phyloP scores from a whole-genome alignment of 2,329 filamentous ascomycete genomes.

The Penicillium brevicompactum region DNA sequence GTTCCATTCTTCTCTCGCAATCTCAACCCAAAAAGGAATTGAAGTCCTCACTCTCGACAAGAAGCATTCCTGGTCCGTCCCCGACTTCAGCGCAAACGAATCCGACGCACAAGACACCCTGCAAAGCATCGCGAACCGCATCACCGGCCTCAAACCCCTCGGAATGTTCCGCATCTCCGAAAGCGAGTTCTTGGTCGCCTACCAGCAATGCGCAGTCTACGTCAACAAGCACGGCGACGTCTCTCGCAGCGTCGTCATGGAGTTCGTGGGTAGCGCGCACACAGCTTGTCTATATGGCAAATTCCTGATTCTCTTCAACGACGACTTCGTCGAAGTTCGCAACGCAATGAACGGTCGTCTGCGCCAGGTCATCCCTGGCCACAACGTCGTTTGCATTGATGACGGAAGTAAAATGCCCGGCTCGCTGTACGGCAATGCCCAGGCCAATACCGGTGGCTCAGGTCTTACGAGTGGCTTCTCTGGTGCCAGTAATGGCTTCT shows the following conservation, averaged over 20 bases:
- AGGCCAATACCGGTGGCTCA: constrained; percentile 35
- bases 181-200: constrained; percentile 88
- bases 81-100: constrained; percentile 67
- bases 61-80: constrained; percentile 92
- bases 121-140: constrained; percentile 79
- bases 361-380: constrained; percentile 89
- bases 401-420: constrained; percentile 60
- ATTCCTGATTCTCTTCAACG: constrained; percentile 90
- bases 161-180: constrained; percentile 97
- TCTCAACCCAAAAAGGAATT: constrained; percentile 87
- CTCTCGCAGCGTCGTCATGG: constrained; percentile 91
- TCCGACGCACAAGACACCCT: constrained; percentile 64
- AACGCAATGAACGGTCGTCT: constrained; percentile 95
- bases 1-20: constrained; percentile 91
- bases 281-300: constrained; percentile 86
- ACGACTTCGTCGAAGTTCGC: constrained; percentile 94
- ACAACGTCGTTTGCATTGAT: constrained; percentile 87
- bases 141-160: constrained; percentile 79
- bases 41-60: constrained; percentile 97
- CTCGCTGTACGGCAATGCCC: constrained; percentile 37
- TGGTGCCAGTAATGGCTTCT: constrained; percentile 42
- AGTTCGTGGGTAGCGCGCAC: constrained; percentile 93
- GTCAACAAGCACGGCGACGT: constrained; percentile 98
- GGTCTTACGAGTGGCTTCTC: constrained; percentile 31
- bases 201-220: constrained; percentile 95